Conservation (phyloP, 208 protist genomes). For the Acanthamoeba sp. region DNA sequence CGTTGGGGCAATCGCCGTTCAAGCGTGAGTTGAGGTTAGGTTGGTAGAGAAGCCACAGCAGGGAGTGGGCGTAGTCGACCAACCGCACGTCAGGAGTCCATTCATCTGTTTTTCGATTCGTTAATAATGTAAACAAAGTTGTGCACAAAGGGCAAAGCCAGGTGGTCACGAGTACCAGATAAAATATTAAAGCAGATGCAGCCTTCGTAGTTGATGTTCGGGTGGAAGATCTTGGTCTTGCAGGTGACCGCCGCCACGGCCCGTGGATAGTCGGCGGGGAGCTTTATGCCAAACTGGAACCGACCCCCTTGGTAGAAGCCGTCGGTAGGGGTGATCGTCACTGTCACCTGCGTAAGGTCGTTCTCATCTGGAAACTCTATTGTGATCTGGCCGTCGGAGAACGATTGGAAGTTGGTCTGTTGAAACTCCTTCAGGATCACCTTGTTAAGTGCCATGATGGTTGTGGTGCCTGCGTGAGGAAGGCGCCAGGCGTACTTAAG, state of each 20-base stretch:
- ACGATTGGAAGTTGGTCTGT: not conserved
- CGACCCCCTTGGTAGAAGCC: not conserved
- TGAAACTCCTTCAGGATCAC: slow-evolving; percentile 2
- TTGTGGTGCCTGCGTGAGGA: too few species aligned
- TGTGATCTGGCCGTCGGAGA: slow-evolving; percentile 15
- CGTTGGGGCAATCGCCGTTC: not conserved
- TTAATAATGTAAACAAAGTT: too few species aligned
- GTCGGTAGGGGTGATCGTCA: not conserved
- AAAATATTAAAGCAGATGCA: slow-evolving; percentile 29
- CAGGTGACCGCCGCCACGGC: not conserved
- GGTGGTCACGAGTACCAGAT: too few species aligned
- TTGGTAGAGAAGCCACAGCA: slow-evolving; percentile 51
- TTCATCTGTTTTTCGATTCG: too few species aligned
- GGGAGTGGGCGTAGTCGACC: slow-evolving; percentile 10
- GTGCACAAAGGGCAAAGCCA: too few species aligned
- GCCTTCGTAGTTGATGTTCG: slow-evolving; percentile 5
- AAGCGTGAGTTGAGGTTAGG: too few species aligned
- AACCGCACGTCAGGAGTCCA: not conserved
- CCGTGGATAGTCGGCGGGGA: not conserved
- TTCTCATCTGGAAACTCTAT: not conserved
- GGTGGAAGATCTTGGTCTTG: not conserved
- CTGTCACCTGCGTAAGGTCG: not conserved
- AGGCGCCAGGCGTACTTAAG: too few species aligned
- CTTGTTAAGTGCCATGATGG: too few species aligned
- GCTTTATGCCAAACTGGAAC: not conserved